Base-by-base conservation (phyloP, 2,329 filamentous ascomycete species). In the Aspergillus cejpii region DNA sequence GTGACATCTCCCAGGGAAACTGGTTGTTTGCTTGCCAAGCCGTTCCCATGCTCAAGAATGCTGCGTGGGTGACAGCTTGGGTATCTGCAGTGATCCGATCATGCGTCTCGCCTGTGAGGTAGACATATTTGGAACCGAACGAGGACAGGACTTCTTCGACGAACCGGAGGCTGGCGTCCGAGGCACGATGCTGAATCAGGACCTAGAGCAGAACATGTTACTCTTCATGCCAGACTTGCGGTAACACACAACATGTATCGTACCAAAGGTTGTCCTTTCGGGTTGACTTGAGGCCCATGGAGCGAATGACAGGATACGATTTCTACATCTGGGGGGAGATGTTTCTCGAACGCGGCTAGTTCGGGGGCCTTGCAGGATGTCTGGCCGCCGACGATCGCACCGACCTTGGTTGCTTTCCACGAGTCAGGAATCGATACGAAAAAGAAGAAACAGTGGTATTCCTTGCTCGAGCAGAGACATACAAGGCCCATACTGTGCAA, bases 321-420 rank as follows among this genome's bases (percentile, higher is more conserved):
- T 61, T 94, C 83, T 59, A 95, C 87, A 67, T 98, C 92, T 27
- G 73, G 59, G 1, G 92, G 92, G 14, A 98, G 80, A 69, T 95
- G 80, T 55, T 82, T 81, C 59, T 97, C 91, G 58, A 98, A 96
- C 2, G 92, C 91, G 27, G 81, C 82, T 60, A 98, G 92, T 68
- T 98, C 92, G 15, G 92, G 92, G 39, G 88, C 89, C 71, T 98
- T 98, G 77, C 92, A 98, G 1, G 92, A 97, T 1, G 92, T 98
- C 67, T 98, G 92, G 6, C 92, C 92, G 48, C 92, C 94, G 17
- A 98, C 92, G 51, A 98, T 94, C 53, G 92, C 92, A 52, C 87
- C 85, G 61, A 92, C 78, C 66, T 96, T 97, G 46, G 92, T 98
- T 54, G 92, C 90, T 95, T 62, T 49, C 52, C 34, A 41, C 38